Evolutionary conservation across 2,329 filamentous ascomycete genomes (phyloP).

Genomic region (Talaromyces verruculosus): DNA sequence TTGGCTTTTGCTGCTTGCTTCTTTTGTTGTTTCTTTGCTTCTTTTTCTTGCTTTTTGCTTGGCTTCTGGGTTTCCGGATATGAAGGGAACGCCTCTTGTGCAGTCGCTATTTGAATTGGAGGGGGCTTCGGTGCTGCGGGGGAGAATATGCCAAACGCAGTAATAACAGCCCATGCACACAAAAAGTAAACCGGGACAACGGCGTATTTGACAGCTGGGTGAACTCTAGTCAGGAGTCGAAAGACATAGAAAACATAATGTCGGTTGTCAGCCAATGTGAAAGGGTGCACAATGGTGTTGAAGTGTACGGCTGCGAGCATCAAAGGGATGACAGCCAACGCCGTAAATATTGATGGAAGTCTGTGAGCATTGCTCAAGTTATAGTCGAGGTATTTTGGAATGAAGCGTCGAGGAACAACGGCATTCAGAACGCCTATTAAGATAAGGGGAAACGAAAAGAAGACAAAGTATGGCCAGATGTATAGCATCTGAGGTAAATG

Average conservation of each 20-base stretch:
- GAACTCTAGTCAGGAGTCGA: conserved; percentile 71
- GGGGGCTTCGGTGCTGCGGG: conserved; percentile 17
- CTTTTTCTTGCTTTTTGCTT: conserved; percentile 25
- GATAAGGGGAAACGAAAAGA: conserved; percentile 83
- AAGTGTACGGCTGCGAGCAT: conserved; percentile 61
- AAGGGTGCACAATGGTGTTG: conserved; percentile 94
- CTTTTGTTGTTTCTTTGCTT: conserved; percentile 28
- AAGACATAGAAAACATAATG: conserved; percentile 99
- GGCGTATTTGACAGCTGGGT: conserved; percentile 63
- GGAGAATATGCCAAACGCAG: conserved; percentile 55
- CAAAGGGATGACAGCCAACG: conserved; percentile 38
- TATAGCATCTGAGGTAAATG: conserved; percentile 94
- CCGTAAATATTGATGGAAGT: conserved; percentile 42
- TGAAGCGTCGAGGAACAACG: conserved; percentile 33
- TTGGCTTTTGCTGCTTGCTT: conserved; percentile 27
- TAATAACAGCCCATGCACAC: conserved; percentile 68
- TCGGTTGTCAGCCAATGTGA: conserved; percentile 91
- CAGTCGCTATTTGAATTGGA: conserved; percentile 5
- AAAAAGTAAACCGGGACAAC: conserved; percentile 69
- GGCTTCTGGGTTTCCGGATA: conserved; percentile 23
- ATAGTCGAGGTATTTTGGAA: conserved; percentile 38
- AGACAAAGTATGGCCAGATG: conserved; percentile 83
- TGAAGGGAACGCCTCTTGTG: conserved; percentile 25
- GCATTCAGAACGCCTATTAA: conserved; percentile 54
- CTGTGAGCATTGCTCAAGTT: conserved; percentile 34